Base-by-base conservation (phyloP, 1,139 yeast species). In the Geotrichum reessii region DNA sequence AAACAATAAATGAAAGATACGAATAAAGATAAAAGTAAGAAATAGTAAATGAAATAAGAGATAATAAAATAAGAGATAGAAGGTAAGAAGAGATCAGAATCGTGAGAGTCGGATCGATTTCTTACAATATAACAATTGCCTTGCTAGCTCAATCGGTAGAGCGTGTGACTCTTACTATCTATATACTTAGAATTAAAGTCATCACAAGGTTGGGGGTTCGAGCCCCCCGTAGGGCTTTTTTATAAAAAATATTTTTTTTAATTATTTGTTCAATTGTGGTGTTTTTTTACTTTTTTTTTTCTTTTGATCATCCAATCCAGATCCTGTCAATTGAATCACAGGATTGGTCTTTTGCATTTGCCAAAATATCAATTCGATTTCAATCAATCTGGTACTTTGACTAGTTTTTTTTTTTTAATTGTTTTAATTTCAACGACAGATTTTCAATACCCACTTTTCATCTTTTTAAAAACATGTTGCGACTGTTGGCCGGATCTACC, bases 171-270 rank as follows among this genome's bases (percentile, higher is more conserved):
- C 54, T 51, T 51, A 51, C 22, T 11, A 33, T 47, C 33, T 25
- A 47, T 25, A 25, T 25, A 4, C 7, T 4, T 25, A 25, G 28
- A 25, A 25, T 47, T 22, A 47, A 33, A 51, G 54, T 51, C 48
- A 51, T 51, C 54, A 40, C 54, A 51, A 51, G 54, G 54, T 51
- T 51, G 54, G 54, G 54, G 54, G 54, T 51, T 51, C 54, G 54
- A 51, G 21, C 54, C 54, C 54, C 54, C 54, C 54, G 54, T 51
- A 40, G 54, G 54, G 54, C 54, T 51, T 25, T 5, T 25, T 25
- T 25, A 5, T 25, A 5, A 4, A 25, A 25, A 25, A 25, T 5
- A 25, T 25, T 25, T 5, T 25, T 25, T 7, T 5, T 7, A 40
- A n/a, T 40, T 40, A 5, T 5, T 25, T 4, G 28, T 4, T 40